Evolutionary conservation across 495 filamentous ascomycete species (phyloP).

Genomic region (Hypoxylon trugodes): DNA sequence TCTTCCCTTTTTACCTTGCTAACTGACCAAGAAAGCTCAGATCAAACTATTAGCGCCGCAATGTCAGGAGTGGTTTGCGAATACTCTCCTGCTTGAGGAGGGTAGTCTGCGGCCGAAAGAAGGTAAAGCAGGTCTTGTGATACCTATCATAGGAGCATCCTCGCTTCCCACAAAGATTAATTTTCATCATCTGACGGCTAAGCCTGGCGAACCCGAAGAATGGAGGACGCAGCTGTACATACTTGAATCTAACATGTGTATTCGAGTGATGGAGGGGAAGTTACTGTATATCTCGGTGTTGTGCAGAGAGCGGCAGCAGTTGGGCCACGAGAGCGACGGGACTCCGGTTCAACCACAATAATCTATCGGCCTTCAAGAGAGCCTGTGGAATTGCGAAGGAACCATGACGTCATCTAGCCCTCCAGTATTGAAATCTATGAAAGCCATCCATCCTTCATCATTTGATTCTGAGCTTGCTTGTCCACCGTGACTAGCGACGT

Average conservation of each 20-base stretch:
- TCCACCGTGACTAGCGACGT: neutral
- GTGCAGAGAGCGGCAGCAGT: neutral
- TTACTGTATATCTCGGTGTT: neutral
- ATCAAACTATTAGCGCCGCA: neutral
- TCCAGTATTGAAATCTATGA: neutral
- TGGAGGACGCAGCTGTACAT: neutral
- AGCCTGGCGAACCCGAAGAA: neutral
- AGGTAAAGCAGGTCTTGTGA: neutral
- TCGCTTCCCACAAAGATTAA: neutral
- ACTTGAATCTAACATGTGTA: neutral
- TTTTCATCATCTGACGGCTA: neutral
- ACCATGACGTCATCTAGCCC: neutral
- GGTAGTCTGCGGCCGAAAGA: neutral
- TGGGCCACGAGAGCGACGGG: neutral
- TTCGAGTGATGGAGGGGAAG: neutral
- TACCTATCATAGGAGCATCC: neutral
- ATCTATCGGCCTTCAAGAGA: neutral
- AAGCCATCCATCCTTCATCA: neutral
- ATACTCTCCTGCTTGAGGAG: neutral
- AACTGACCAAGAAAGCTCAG: neutral
- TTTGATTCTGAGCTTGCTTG: neutral
- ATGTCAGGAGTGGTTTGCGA: neutral
- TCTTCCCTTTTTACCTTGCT: neutral
- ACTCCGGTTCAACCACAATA: neutral
- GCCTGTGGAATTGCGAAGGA: neutral